Percentiles rank a stretch among this genome's conserved stretches.
Conservation (phyloP, 306 rosid genomes). For the Spatholobus suberectus region DNA sequence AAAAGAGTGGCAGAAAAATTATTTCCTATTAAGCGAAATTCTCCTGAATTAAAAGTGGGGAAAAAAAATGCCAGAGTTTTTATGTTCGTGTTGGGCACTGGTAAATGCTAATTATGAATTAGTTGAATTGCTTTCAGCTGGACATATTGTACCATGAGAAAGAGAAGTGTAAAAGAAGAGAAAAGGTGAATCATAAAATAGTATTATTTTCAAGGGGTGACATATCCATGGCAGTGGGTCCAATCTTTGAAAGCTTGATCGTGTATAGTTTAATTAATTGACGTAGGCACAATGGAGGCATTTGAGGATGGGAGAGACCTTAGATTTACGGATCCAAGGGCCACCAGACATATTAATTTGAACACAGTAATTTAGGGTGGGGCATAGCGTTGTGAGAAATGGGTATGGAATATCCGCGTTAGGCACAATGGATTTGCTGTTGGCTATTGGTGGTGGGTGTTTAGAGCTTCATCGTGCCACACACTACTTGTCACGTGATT, state of each 20-base stretch:
- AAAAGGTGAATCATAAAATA: slow-evolving; percentile 9
- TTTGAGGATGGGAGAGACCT: slow-evolving; percentile 15
- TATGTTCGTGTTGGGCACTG: not conserved
- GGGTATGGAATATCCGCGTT: slow-evolving; percentile 2
- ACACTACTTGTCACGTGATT: not conserved
- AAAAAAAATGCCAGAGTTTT: not conserved
- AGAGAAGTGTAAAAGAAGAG: slow-evolving; percentile 21
- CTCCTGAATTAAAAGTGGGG: not conserved
- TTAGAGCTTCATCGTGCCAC: slow-evolving; percentile 18
- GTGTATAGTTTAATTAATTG: slow-evolving; percentile 8
- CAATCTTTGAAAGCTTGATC: slow-evolving; percentile 33
- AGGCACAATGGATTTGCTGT: not conserved
- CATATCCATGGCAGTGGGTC: slow-evolving; percentile 23
- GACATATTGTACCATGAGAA: slow-evolving; percentile 24
- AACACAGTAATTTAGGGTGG: slow-evolving; percentile 19
- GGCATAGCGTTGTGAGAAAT: slow-evolving; percentile 1
- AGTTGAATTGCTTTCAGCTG: slow-evolving; percentile 37
- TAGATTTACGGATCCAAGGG: slow-evolving; percentile 28
- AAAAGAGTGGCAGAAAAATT: not conserved
- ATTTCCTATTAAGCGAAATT: not conserved
- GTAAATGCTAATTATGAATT: slow-evolving; percentile 30
- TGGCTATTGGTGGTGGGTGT: not conserved
- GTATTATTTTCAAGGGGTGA: slow-evolving; percentile 29
- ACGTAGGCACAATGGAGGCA: slow-evolving; percentile 8
- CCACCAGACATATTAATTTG: slow-evolving; percentile 32